Evolutionary conservation across 345 rosid genomes (phyloP).

Genomic region (Aquilaria sinensis): DNA sequence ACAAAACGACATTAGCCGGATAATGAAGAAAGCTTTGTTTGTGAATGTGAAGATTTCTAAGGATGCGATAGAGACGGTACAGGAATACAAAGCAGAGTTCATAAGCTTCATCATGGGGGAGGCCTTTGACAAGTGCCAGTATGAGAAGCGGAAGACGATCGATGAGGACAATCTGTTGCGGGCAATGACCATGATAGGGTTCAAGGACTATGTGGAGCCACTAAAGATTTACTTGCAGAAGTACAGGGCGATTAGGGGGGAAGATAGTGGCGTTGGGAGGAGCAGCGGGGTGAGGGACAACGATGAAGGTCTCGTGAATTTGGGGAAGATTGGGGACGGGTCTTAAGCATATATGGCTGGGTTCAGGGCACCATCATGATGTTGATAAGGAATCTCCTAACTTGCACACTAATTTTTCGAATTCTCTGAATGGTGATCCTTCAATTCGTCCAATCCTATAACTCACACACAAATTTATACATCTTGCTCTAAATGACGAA

Average conservation of each 20-base stretch:
- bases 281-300: slow-evolving; percentile 18
- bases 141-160: slow-evolving; percentile 61
- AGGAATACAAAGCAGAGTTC: slow-evolving; percentile 60
- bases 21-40: slow-evolving; percentile 53
- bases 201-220: slow-evolving; percentile 54
- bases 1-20: slow-evolving; percentile 39
- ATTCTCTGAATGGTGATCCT: not conserved
- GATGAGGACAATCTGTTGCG: slow-evolving; percentile 57
- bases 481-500: too few species aligned
- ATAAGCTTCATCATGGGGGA: slow-evolving; percentile 58
- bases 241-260: slow-evolving; percentile 49
- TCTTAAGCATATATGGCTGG: slow-evolving; percentile 10
- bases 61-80: slow-evolving; percentile 57
- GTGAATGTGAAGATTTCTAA: slow-evolving; percentile 59
- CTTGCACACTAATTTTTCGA: too few species aligned
- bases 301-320: slow-evolving; percentile 17
- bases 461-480: too few species aligned
- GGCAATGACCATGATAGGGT: slow-evolving; percentile 62
- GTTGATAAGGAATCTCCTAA: slow-evolving; percentile 13
- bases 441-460: too few species aligned
- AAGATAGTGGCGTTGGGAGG: slow-evolving; percentile 24
- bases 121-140: slow-evolving; percentile 56
- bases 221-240: slow-evolving; percentile 43
- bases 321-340: slow-evolving; percentile 8
- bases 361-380: slow-evolving; percentile 15